Evolutionary conservation across 495 filamentous ascomycete genomes (phyloP).

Genomic region (Pyrenopolyporus hunteri): DNA sequence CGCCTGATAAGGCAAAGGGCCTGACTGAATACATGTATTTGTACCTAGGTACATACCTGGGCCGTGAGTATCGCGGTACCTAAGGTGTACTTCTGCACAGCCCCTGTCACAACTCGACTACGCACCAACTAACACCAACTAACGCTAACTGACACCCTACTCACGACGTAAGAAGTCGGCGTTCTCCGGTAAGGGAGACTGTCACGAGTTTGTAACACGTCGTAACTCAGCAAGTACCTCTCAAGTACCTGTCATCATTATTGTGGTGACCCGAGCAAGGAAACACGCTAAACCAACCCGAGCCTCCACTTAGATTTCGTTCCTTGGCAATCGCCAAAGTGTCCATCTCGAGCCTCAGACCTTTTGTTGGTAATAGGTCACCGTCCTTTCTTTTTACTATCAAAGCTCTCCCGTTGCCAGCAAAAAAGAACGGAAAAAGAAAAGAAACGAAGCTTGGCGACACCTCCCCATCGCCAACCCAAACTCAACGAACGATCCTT

Average conservation of each 20-base stretch:
- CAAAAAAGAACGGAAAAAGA: background rate
- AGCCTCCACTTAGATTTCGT: conserved; percentile 14
- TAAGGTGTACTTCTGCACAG: too few species aligned
- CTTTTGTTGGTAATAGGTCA: background rate
- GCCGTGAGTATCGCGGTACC: too few species aligned
- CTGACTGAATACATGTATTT: background rate
- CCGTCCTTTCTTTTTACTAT: background rate
- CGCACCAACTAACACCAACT: background rate
- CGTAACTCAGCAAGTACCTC: conserved; percentile 20
- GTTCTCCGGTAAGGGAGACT: conserved; percentile 22
- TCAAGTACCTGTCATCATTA: conserved; percentile 11
- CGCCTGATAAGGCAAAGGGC: conserved; percentile 28
- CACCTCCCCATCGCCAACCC: background rate
- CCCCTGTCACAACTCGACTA: too few species aligned
- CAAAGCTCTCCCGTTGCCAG: background rate
- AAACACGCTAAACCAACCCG: conserved; percentile 30
- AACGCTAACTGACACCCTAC: background rate
- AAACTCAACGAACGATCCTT: conserved; percentile 15
- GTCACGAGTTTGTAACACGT: conserved; percentile 25
- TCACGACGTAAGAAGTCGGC: background rate
- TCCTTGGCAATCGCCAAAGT: conserved; percentile 42
- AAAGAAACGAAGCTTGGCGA: background rate
- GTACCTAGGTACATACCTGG: background rate
- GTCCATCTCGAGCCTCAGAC: conserved; percentile 35
- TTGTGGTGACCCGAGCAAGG: conserved; percentile 1